Evolutionary conservation across 2,329 filamentous ascomycete species (phyloP).

Genomic region (Pseudogymnoascus sp.): DNA sequence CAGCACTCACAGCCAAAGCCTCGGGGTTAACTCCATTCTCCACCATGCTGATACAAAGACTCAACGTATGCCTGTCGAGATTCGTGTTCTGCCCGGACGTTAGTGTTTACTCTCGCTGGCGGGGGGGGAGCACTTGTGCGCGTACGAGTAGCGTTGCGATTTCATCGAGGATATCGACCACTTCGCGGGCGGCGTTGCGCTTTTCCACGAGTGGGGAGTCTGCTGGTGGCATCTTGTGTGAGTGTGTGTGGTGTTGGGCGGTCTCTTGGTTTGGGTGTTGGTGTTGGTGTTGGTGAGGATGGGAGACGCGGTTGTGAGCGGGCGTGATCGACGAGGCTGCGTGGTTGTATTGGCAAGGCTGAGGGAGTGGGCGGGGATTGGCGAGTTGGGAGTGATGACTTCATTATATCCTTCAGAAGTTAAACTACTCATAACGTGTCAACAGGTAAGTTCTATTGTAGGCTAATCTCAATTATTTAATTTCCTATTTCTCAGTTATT

Average conservation of each 20-base stretch:
- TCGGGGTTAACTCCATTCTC: constrained; percentile 97
- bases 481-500: not conserved
- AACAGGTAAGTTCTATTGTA: not conserved
- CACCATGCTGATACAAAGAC: constrained; percentile 92
- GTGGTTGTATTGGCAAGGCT: not conserved
- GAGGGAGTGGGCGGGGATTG: not conserved
- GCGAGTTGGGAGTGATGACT: constrained; percentile 4
- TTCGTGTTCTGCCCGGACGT: constrained; percentile 66
- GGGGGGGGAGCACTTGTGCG: constrained; percentile 16
- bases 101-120: not conserved
- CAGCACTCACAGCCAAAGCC: constrained; percentile 69
- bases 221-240: constrained; percentile 34
- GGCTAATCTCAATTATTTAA: not conserved
- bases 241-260: not conserved
- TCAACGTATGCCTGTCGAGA: constrained; percentile 81
- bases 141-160: constrained; percentile 82
- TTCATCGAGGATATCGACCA: constrained; percentile 75
- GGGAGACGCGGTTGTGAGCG: not conserved
- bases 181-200: constrained; percentile 70
- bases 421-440: constrained; percentile 10
- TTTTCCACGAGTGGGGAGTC: constrained; percentile 51
- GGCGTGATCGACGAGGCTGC: not conserved
- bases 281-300: not conserved
- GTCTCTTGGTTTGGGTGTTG: not conserved
- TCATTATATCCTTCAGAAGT: constrained; percentile 14